Conservation (phyloP, 2,329 filamentous ascomycete genomes). For the Sclerotiophoma versabilis region DNA sequence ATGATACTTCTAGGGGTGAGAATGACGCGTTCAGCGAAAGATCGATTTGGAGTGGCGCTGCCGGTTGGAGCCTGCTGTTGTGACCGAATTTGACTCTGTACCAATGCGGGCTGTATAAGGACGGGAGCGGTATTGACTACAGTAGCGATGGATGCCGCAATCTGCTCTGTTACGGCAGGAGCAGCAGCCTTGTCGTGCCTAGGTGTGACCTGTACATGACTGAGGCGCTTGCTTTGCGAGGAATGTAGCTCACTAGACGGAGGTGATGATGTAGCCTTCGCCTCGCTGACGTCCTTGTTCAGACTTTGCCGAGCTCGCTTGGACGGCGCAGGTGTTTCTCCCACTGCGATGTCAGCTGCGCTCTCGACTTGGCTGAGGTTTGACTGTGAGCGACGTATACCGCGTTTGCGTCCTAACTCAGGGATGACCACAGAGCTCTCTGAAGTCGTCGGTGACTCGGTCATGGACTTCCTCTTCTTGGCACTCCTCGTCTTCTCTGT, state of each 20-base stretch:
- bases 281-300: slow-evolving; percentile 42
- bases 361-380: slow-evolving; percentile 40
- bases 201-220: slow-evolving; percentile 37
- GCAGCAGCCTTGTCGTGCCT: slow-evolving; percentile 11
- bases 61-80: slow-evolving; percentile 7
- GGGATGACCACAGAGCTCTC: slow-evolving; percentile 10
- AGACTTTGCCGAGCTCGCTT: slow-evolving; percentile 35
- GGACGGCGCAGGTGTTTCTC: slow-evolving; percentile 37
- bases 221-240: slow-evolving; percentile 31
- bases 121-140: slow-evolving; percentile 3
- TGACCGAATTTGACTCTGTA: slow-evolving; percentile 2
- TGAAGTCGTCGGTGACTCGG: slow-evolving; percentile 4
- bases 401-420: slow-evolving; percentile 33
- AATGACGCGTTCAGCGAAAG: slow-evolving; percentile 45
- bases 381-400: slow-evolving; percentile 38
- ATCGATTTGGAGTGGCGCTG: slow-evolving; percentile 35
- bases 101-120: slow-evolving; percentile 15
- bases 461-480: slow-evolving; percentile 33
- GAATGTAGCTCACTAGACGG: slow-evolving; percentile 6
- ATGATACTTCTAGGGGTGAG: slow-evolving; percentile 60
- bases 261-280: slow-evolving; percentile 23
- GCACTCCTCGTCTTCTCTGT: slow-evolving; percentile 4
- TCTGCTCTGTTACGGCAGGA: slow-evolving; percentile 10
- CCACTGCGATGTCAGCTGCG: slow-evolving; percentile 26
- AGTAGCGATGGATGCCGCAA: slow-evolving; percentile 10